These are phyloP conservation scores for Ceriops tagal DNA, from an alignment of 345 rosid genomes.

Conservation along the genomic window DNA sequence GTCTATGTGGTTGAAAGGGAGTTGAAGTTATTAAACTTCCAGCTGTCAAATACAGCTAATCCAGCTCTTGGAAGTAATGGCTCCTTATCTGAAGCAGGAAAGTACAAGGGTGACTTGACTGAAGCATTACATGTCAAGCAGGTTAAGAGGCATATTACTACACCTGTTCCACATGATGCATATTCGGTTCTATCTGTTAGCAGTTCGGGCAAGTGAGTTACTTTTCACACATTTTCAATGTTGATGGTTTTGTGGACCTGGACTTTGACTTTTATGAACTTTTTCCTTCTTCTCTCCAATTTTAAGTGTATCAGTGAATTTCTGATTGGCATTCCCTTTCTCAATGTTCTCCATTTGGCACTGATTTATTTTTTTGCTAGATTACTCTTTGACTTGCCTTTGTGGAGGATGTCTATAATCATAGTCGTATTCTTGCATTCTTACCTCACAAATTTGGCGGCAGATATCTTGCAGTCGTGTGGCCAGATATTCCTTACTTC, in stretches of 20 bases:
- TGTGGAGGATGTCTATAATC: conserved; percentile 4
- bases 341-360: neutral
- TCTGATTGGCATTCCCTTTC: conserved; percentile 6
- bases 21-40: conserved; percentile 80
- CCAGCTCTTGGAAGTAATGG: conserved; percentile 88
- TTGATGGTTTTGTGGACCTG: neutral
- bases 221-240: neutral
- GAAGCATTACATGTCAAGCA: conserved; percentile 82
- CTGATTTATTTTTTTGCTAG: neutral
- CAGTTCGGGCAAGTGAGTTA: conserved; percentile 95
- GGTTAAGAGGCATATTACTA: conserved; percentile 79
- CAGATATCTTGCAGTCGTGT: conserved; percentile 93
- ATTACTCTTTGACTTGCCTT: conserved; percentile 7
- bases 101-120: conserved; percentile 67
- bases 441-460: conserved; percentile 28
- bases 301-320: neutral
- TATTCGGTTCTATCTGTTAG: conserved; percentile 91
- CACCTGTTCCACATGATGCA: conserved; percentile 96
- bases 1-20: conserved; percentile 84
- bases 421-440: neutral
- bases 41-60: conserved; percentile 70
- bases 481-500: conserved; percentile 98
- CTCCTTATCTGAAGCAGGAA: conserved; percentile 78
- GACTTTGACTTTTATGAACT: neutral
- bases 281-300: neutral